These are phyloP conservation scores for Aspergillus diversus DNA, from an alignment of 495 filamentous ascomycete genomes.

Conservation along the genomic window DNA sequence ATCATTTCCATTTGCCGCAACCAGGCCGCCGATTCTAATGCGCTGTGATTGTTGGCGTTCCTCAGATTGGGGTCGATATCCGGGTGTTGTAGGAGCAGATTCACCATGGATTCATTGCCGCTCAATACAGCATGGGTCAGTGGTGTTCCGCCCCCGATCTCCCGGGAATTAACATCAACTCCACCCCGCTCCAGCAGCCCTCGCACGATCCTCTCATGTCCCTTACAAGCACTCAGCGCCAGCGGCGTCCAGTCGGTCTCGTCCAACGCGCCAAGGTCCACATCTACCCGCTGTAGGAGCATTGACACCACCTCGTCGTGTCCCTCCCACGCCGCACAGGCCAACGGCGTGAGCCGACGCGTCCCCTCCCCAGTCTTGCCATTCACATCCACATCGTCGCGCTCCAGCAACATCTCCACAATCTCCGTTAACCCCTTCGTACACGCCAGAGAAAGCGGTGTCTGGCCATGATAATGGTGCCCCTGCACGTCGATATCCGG, in stretches of 20 bases:
- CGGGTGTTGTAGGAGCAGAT: not conserved
- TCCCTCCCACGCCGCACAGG: not conserved
- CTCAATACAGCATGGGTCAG: not conserved
- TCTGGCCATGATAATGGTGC: not conserved
- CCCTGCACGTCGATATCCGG: not conserved
- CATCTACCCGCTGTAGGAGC: not conserved
- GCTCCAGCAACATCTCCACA: not conserved
- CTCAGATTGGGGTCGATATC: not conserved
- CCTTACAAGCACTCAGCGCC: not conserved
- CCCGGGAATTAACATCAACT: not conserved
- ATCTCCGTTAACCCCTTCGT: not conserved
- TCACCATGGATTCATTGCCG: not conserved
- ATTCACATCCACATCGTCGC: slow-evolving; percentile 1
- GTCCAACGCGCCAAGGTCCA: not conserved
- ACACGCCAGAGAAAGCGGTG: not conserved
- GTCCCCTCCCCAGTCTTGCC: not conserved
- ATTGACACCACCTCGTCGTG: not conserved
- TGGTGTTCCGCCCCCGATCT: not conserved
- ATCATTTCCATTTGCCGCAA: not conserved
- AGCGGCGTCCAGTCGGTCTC: not conserved
- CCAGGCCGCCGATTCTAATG: not conserved
- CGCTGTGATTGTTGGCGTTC: not conserved
- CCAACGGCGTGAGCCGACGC: not conserved
- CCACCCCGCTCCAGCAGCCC: not conserved
- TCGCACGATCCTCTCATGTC: not conserved